Evolutionary conservation across 2,329 filamentous ascomycete species (phyloP).

Genomic region (Epicoccum sorghinum): DNA sequence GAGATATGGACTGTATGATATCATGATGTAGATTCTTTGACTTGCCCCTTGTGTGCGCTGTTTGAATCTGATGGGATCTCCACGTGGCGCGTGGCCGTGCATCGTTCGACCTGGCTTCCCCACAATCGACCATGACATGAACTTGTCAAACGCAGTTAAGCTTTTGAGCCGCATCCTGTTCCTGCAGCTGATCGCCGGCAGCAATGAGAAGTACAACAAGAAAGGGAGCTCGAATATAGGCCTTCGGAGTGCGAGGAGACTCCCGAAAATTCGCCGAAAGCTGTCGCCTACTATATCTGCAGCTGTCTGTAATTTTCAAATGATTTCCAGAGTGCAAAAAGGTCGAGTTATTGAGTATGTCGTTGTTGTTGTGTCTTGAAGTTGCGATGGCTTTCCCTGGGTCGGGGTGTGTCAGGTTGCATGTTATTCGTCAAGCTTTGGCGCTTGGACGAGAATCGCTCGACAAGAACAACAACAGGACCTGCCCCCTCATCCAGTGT

Average conservation of each 20-base stretch:
- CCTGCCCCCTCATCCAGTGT: constrained; percentile 21
- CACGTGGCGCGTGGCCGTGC: constrained; percentile 31
- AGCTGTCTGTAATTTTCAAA: constrained; percentile 7
- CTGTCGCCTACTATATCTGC: background rate
- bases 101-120: constrained; percentile 23
- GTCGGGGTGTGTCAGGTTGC: constrained; percentile 19
- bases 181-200: constrained; percentile 44
- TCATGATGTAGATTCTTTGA: background rate
- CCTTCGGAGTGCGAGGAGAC: constrained; percentile 24
- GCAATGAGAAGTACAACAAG: constrained; percentile 26
- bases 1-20: background rate
- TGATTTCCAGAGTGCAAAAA: constrained; percentile 1
- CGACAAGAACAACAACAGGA: constrained; percentile 27
- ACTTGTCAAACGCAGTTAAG: constrained; percentile 32
- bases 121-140: constrained; percentile 17
- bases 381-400: constrained; percentile 26
- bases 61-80: constrained; percentile 10
- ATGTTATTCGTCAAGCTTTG: constrained; percentile 22
- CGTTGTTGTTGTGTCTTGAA: constrained; percentile 25
- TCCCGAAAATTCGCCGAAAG: constrained; percentile 36
- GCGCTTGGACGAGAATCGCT: constrained; percentile 24
- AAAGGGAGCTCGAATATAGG: constrained; percentile 21
- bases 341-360: constrained; percentile 18
- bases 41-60: constrained; percentile 8
- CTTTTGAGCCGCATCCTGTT: constrained; percentile 45